Evolutionary conservation across 306 rosid species (phyloP).

Genomic region (Dryas alaskensis): DNA sequence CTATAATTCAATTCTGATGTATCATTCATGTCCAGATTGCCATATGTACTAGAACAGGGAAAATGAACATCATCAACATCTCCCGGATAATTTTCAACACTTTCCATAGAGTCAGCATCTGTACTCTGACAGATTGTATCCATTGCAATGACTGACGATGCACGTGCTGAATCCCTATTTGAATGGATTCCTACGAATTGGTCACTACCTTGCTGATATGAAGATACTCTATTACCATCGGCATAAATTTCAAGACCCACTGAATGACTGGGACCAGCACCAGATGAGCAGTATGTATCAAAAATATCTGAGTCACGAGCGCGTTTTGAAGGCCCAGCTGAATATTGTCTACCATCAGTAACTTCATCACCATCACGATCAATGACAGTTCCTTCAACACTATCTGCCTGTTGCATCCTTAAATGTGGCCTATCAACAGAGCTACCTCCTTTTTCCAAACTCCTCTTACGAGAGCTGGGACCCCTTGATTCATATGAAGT

Average conservation of each 20-base stretch:
- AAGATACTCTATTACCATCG: constrained; percentile 58
- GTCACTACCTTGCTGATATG: constrained; percentile 73
- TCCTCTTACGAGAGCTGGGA: constrained; percentile 94
- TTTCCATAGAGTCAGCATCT: constrained; percentile 91
- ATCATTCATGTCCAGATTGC: constrained; percentile 87
- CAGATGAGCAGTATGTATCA: constrained; percentile 77
- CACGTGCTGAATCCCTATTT: constrained; percentile 82
- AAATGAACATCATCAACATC: constrained; percentile 88
- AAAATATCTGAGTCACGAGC: constrained; percentile 76
- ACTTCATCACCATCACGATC: constrained; percentile 98
- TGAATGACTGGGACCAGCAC: constrained; percentile 94
- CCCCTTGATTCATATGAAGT: constrained; percentile 98
- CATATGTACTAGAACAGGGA: constrained; percentile 86
- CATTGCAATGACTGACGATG: constrained; percentile 99
- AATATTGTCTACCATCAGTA: constrained; percentile 77
- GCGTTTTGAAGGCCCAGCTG: constrained; percentile 95
- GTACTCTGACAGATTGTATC: constrained; percentile 78
- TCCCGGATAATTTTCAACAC: constrained; percentile 92
- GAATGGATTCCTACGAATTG: constrained; percentile 60
- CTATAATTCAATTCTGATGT: constrained; percentile 85
- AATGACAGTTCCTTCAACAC: constrained; percentile 95
- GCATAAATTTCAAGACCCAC: constrained; percentile 68
- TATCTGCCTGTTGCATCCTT: constrained; percentile 91
- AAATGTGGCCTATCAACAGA: constrained; percentile 67
- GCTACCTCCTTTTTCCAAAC: constrained; percentile 84